Conservation (phyloP, 1,284 basidiomycete species). For the Tylopilus sp. region DNA sequence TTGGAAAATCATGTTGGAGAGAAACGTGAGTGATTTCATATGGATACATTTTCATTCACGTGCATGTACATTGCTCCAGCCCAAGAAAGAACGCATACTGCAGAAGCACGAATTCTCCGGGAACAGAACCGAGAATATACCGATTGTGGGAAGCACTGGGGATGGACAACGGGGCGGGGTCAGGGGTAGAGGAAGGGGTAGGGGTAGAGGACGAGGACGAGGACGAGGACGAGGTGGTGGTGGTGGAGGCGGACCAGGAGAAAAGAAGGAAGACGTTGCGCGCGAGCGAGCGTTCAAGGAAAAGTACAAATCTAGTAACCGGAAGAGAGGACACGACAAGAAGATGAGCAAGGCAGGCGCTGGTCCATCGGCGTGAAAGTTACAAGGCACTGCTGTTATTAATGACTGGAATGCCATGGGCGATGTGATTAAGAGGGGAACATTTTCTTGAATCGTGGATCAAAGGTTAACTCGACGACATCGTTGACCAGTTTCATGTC, state of each 20-base stretch:
- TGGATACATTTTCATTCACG: slow-evolving; percentile 12
- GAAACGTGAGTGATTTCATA: slow-evolving; percentile 57
- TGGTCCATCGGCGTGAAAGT: slow-evolving; percentile 27
- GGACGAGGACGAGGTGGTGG: slow-evolving; percentile 39
- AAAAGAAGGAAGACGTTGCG: slow-evolving; percentile 26
- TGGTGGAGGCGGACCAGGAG: slow-evolving; percentile 34
- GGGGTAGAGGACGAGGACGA: slow-evolving; percentile 36
- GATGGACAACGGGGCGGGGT: slow-evolving; percentile 28
- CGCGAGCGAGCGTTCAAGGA: slow-evolving; percentile 67
- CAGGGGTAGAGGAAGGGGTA: slow-evolving; percentile 33
- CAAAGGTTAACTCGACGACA: slow-evolving; percentile 62
- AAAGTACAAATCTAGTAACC: slow-evolving; percentile 68
- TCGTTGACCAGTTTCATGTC: slow-evolving; percentile 69
- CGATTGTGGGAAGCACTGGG: slow-evolving; percentile 16
- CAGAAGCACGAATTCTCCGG: slow-evolving; percentile 73
- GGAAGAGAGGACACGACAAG: slow-evolving; percentile 73
- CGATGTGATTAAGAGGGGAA: slow-evolving; percentile 36
- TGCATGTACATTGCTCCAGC: slow-evolving; percentile 41
- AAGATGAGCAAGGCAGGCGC: slow-evolving; percentile 63
- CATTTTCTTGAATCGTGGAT: slow-evolving; percentile 56
- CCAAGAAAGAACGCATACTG: slow-evolving; percentile 70
- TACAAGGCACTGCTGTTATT: background rate
- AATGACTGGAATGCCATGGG: background rate
- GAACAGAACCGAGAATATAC: slow-evolving; percentile 42
- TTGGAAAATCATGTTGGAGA: slow-evolving; percentile 83